These are phyloP conservation scores for Hevea brasiliensis DNA, from an alignment of 345 rosid genomes.

Conservation along the genomic window DNA sequence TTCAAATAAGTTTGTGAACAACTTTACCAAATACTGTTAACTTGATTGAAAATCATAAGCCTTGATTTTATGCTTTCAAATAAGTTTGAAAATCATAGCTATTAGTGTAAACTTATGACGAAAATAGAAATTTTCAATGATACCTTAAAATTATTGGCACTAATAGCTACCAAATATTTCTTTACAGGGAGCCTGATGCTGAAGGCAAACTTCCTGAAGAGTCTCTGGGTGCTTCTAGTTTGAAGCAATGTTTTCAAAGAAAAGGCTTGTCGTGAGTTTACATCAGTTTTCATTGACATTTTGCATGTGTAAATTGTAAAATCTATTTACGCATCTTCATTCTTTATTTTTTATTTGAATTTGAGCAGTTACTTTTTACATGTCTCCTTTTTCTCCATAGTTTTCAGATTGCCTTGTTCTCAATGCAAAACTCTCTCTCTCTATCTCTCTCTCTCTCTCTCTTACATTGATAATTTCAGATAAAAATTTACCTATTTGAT, in stretches of 20 bases:
- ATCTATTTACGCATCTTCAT: background rate
- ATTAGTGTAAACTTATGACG: background rate
- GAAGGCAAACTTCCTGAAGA: conserved; percentile 84
- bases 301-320: background rate
- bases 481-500: too few relatives aligned
- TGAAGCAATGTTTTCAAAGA: conserved; percentile 70
- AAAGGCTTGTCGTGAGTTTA: conserved; percentile 90
- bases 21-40: background rate
- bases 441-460: too few relatives aligned
- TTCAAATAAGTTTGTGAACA: background rate
- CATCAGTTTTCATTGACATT: conserved; percentile 1
- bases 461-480: too few relatives aligned
- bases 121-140: background rate
- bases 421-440: too few relatives aligned
- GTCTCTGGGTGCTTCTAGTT: conserved; percentile 59
- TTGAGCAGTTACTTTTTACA: background rate
- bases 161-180: conserved; percentile 2
- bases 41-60: background rate
- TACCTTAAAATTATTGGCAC: background rate
- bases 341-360: background rate
- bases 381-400: too few relatives aligned
- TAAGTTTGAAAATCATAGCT: too few relatives aligned
- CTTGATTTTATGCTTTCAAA: background rate
- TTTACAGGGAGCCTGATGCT: conserved; percentile 69
- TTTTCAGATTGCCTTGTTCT: too few relatives aligned